phyloP scores from a whole-genome alignment of 768 basidiomycete genomes.

The Tephrocybe sp. region DNA sequence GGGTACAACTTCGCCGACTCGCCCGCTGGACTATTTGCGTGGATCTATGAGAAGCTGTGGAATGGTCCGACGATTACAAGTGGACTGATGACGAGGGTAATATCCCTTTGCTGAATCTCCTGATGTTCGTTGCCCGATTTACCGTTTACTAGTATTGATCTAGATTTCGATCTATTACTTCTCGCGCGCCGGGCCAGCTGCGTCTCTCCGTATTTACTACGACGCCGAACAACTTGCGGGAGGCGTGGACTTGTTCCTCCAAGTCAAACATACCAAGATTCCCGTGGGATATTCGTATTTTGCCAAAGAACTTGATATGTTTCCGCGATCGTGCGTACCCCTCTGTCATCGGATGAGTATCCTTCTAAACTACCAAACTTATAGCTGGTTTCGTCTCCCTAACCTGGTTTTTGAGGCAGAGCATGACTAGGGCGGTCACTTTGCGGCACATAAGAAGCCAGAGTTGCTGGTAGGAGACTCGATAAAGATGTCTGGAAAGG shows the following conservation, averaged over 20 bases:
- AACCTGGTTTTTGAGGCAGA: conserved; percentile 46
- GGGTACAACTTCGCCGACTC: conserved; percentile 58
- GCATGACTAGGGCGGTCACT: conserved; percentile 57
- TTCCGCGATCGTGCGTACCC: conserved; percentile 24
- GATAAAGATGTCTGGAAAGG: conserved; percentile 55
- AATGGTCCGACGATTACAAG: conserved; percentile 50
- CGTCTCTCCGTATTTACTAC: conserved; percentile 59
- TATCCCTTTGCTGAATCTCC: not conserved
- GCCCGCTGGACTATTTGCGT: conserved; percentile 51
- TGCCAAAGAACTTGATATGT: conserved; percentile 41
- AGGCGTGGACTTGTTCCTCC: conserved; percentile 2
- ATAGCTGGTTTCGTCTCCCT: conserved; percentile 40
- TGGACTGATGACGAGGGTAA: conserved; percentile 61
- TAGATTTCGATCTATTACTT: too few species aligned
- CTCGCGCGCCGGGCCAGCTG: conserved; percentile 56
- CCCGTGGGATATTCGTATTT: conserved; percentile 55
- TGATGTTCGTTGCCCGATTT: not conserved
- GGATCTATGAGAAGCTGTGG: conserved; percentile 52
- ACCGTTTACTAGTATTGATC: conserved; percentile 43
- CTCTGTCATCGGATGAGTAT: not conserved
- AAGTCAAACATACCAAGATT: conserved; percentile 23
- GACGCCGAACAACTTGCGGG: conserved; percentile 33
- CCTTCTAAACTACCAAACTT: not conserved
- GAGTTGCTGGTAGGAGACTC: conserved; percentile 48
- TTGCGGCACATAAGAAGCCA: too few species aligned